These are phyloP conservation scores for Suillus ampliporus DNA, from an alignment of 768 basidiomycete genomes.

Conservation along the genomic window DNA sequence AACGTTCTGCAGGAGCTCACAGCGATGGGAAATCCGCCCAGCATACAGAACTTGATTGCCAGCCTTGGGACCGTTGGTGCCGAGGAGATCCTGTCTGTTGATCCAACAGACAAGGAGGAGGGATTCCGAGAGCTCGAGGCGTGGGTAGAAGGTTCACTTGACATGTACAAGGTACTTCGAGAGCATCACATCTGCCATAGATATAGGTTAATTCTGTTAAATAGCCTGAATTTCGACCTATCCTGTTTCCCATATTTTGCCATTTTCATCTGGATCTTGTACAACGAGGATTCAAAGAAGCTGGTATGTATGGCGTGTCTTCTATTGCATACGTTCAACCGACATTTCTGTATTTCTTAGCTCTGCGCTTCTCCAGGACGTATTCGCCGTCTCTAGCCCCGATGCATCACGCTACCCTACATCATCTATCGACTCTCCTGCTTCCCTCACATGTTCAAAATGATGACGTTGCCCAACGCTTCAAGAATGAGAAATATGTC, in stretches of 20 bases:
- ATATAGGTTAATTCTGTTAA: constrained; percentile 17
- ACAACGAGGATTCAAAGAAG: constrained; percentile 87
- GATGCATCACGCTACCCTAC: constrained; percentile 70
- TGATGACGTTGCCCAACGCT: constrained; percentile 82
- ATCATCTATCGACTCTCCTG: constrained; percentile 79
- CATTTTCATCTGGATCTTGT: constrained; percentile 97
- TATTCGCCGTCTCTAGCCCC: constrained; percentile 73
- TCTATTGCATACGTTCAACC: constrained; percentile 7
- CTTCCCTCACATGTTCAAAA: constrained; percentile 84
- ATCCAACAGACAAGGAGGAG: constrained; percentile 86
- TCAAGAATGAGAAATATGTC: constrained; percentile 89
- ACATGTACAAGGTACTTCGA: constrained; percentile 82
- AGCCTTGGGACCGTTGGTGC: constrained; percentile 81
- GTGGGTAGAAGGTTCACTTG: constrained; percentile 90
- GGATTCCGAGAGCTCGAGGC: constrained; percentile 85
- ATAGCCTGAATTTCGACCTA: constrained; percentile 92
- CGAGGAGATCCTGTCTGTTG: constrained; percentile 79
- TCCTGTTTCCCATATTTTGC: constrained; percentile 94
- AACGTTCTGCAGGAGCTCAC: constrained; percentile 72
- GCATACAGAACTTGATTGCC: constrained; percentile 76
- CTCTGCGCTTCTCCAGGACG: constrained; percentile 72
- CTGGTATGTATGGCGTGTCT: constrained; percentile 59
- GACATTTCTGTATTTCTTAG: constrained; percentile 44
- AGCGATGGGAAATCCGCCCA: constrained; percentile 70
- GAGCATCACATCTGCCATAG: background rate